Evolutionary conservation across 371 early-diverging fungal genomes (phyloP).

Genomic region (Lichtheimia corymbifera): DNA sequence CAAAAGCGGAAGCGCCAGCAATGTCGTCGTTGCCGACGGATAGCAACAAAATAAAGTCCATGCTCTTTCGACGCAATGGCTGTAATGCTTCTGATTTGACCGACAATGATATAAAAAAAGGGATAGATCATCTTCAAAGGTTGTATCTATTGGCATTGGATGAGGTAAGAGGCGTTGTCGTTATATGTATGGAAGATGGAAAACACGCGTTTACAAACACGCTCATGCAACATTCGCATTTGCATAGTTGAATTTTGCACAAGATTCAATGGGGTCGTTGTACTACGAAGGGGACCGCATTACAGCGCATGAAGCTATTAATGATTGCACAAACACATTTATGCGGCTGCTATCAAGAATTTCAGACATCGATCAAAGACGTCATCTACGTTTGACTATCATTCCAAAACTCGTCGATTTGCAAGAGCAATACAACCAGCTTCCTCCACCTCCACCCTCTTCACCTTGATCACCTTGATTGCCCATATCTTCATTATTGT

Average conservation of each 20-base stretch:
- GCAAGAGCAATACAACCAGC: not conserved
- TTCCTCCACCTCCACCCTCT: not conserved
- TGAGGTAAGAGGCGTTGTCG: constrained; percentile 8
- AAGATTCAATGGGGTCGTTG: constrained; percentile 40
- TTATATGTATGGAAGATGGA: too few relatives aligned
- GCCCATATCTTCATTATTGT: not conserved
- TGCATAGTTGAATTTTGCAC: constrained; percentile 33
- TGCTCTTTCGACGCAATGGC: not conserved
- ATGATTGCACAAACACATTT: constrained; percentile 30
- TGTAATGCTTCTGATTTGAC: not conserved
- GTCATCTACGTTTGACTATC: not conserved
- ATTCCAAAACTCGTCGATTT: not conserved
- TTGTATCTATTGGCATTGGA: constrained; percentile 20
- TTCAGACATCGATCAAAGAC: not conserved
- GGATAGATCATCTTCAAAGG: not conserved
- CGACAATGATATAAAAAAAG: not conserved
- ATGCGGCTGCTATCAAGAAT: constrained; percentile 25
- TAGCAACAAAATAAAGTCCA: not conserved
- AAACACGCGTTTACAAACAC: not conserved
- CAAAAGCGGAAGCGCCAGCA: too few relatives aligned
- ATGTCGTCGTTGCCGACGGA: too few relatives aligned
- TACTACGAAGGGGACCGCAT: constrained; percentile 43
- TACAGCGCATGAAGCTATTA: constrained; percentile 42
- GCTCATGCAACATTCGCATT: not conserved
- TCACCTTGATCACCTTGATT: not conserved